These are phyloP conservation scores for Passalora sequoiae DNA, from an alignment of 2,329 filamentous ascomycete genomes.

Conservation along the genomic window DNA sequence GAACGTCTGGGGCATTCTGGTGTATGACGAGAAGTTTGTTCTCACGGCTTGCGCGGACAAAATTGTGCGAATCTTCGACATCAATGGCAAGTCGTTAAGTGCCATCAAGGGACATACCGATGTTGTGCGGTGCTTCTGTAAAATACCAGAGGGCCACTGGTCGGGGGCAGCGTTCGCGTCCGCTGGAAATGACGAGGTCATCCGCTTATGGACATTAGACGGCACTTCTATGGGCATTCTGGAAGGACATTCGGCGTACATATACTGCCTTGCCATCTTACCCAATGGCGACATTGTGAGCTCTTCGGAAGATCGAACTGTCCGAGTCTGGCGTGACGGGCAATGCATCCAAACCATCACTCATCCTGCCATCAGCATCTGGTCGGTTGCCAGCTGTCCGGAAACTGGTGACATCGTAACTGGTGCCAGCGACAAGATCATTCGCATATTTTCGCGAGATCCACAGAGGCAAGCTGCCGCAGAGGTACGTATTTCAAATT, in stretches of 20 bases:
- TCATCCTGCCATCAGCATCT: conserved; percentile 93
- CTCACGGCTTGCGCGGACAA: conserved; percentile 84
- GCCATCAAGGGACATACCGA: conserved; percentile 68
- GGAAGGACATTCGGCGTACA: conserved; percentile 87
- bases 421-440: conserved; percentile 81
- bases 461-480: conserved; percentile 64
- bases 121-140: conserved; percentile 82
- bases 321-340: conserved; percentile 77
- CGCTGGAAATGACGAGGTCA: conserved; percentile 84
- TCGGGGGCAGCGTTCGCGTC: conserved; percentile 90
- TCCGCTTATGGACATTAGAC: conserved; percentile 79
- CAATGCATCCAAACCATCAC: conserved; percentile 93
- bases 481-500: conserved; percentile 43
- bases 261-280: conserved; percentile 75
- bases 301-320: conserved; percentile 88
- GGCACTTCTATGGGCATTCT: conserved; percentile 73
- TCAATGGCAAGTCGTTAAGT: conserved; percentile 57
- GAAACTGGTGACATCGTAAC: conserved; percentile 90
- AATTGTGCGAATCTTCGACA: conserved; percentile 75
- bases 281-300: conserved; percentile 86
- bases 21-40: conserved; percentile 71
- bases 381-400: conserved; percentile 77
- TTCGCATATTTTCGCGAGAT: conserved; percentile 76
- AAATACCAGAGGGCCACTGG: conserved; percentile 67
- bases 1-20: conserved; percentile 87